phyloP scores from a whole-genome alignment of 495 filamentous ascomycete species.

The Penicillium waksmanii region DNA sequence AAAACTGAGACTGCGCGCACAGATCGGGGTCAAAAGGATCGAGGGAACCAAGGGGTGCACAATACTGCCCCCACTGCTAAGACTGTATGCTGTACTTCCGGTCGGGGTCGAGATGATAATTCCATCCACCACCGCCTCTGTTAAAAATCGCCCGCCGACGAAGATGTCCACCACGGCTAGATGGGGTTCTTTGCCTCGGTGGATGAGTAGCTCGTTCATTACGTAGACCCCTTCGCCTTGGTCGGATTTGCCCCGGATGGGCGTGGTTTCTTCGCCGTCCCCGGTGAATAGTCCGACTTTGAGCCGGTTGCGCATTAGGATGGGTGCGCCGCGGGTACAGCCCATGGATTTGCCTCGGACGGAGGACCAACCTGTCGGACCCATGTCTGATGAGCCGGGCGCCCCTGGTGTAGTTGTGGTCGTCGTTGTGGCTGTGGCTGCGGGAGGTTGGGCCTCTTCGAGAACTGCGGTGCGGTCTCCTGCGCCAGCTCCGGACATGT shows the following conservation, averaged over 20 bases:
- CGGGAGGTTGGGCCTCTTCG: slow-evolving; percentile 18
- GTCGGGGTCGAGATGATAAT: slow-evolving; percentile 94
- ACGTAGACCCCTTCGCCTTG: slow-evolving; percentile 67
- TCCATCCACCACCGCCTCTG: slow-evolving; percentile 90
- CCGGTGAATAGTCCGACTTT: slow-evolving; percentile 77
- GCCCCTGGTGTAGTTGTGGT: background rate
- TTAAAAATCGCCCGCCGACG: slow-evolving; percentile 82
- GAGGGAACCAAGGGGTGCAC: slow-evolving; percentile 90
- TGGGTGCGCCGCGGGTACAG: slow-evolving; percentile 68
- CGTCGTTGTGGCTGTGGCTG: background rate
- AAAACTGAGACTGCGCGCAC: slow-evolving; percentile 88
- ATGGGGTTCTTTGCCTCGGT: slow-evolving; percentile 87
- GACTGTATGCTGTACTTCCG: slow-evolving; percentile 90
- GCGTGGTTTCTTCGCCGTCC: slow-evolving; percentile 49
- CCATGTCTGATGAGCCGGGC: slow-evolving; percentile 20
- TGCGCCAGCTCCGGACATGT: slow-evolving; percentile 81
- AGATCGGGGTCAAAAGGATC: slow-evolving; percentile 90
- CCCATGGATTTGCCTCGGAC: slow-evolving; percentile 83
- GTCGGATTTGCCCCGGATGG: slow-evolving; percentile 48
- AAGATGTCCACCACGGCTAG: slow-evolving; percentile 87
- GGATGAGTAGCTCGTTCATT: slow-evolving; percentile 93
- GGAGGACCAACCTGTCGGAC: slow-evolving; percentile 66
- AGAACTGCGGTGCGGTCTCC: slow-evolving; percentile 47
- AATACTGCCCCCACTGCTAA: slow-evolving; percentile 92
- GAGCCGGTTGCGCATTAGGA: slow-evolving; percentile 83